Evolutionary conservation across 768 basidiomycete species (phyloP).

Genomic region (Leccinum boreale): DNA sequence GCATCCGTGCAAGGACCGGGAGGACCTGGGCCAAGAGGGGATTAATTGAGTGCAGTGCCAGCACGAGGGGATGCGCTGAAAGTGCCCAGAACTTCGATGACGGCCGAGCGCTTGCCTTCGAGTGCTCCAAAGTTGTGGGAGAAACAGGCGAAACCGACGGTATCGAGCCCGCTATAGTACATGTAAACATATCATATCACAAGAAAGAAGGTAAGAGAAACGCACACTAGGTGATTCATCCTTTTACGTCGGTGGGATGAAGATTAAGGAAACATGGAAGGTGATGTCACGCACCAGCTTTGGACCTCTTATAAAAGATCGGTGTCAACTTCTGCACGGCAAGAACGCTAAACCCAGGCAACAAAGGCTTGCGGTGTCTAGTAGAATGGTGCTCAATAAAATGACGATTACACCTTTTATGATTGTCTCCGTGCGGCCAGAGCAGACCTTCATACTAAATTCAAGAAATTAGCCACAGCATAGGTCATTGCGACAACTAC

Average conservation of each 20-base stretch:
- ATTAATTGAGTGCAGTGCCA: constrained; percentile 22
- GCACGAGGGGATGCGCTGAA: constrained; percentile 21
- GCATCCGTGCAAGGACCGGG: constrained; percentile 36
- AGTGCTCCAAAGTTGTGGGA: constrained; percentile 54
- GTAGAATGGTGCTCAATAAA: neutral
- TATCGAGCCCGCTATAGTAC: constrained; percentile 39
- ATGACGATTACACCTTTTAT: neutral
- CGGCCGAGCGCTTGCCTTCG: constrained; percentile 42
- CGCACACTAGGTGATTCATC: neutral
- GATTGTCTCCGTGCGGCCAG: neutral
- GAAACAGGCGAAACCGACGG: constrained; percentile 57
- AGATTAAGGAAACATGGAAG: neutral
- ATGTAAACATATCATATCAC: neutral
- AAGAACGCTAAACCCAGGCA: constrained; percentile 37
- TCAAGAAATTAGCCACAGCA: neutral
- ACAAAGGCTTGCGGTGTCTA: constrained; percentile 37
- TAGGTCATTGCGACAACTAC: neutral
- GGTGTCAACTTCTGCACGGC: constrained; percentile 36
- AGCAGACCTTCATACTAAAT: neutral
- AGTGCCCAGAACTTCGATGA: constrained; percentile 40
- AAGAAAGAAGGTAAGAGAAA: neutral
- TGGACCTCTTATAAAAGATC: constrained; percentile 42
- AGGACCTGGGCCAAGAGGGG: constrained; percentile 36
- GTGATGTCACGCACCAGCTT: constrained; percentile 20
- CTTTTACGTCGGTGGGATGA: neutral